These are phyloP conservation scores for Dispira simplex DNA, from an alignment of 192 early-diverging fungal genomes.

Conservation along the genomic window DNA sequence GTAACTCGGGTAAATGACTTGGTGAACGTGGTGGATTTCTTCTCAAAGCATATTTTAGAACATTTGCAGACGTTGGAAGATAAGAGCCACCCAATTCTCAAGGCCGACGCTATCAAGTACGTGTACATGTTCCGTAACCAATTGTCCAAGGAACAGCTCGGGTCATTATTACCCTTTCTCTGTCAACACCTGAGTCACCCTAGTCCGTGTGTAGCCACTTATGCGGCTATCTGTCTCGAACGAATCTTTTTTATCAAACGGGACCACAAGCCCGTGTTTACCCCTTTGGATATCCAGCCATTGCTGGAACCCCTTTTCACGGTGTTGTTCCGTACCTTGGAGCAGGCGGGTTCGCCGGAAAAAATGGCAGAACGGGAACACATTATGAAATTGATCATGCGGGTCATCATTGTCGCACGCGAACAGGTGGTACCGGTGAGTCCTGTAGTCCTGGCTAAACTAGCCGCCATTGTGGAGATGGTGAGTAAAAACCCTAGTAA, in stretches of 20 bases:
- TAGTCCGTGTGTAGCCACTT: slow-evolving; percentile 79
- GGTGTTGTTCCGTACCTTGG: slow-evolving; percentile 62
- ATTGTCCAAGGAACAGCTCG: slow-evolving; percentile 65
- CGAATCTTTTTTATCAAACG: slow-evolving; percentile 70
- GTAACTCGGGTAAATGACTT: slow-evolving; percentile 70
- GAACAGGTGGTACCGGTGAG: slow-evolving; percentile 58
- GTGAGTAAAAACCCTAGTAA: slow-evolving; percentile 94
- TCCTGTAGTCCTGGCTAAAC: slow-evolving; percentile 48
- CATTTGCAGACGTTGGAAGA: slow-evolving; percentile 64
- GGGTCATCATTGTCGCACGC: slow-evolving; percentile 63
- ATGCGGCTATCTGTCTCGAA: slow-evolving; percentile 83
- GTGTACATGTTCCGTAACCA: slow-evolving; percentile 88
- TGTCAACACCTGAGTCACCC: slow-evolving; percentile 63
- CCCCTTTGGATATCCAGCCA: slow-evolving; percentile 49
- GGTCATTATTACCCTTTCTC: slow-evolving; percentile 60
- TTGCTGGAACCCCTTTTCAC: slow-evolving; percentile 49
- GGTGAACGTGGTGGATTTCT: slow-evolving; percentile 73
- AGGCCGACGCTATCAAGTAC: slow-evolving; percentile 91
- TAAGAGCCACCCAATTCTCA: slow-evolving; percentile 68
- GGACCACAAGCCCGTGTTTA: slow-evolving; percentile 38
- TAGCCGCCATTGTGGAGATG: slow-evolving; percentile 63
- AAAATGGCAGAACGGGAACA: slow-evolving; percentile 96
- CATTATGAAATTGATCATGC: slow-evolving; percentile 82
- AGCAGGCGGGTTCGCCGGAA: slow-evolving; percentile 61
- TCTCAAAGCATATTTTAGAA: slow-evolving; percentile 61